Conservation (phyloP, 192 early-diverging fungal species). For the Backusella macrospora region DNA sequence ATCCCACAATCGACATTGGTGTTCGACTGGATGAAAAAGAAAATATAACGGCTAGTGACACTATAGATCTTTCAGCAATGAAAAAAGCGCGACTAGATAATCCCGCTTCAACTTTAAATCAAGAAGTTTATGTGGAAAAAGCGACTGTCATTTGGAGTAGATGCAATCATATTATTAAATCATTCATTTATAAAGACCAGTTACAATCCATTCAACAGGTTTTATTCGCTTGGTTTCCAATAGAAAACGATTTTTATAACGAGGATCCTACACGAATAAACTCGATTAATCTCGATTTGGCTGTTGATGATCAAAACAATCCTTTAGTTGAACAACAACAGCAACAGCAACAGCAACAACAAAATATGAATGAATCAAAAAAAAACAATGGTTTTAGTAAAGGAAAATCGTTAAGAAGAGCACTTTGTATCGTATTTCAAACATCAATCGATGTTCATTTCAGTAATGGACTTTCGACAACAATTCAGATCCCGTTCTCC, state of each 20-base stretch:
- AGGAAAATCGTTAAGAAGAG: background rate
- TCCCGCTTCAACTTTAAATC: background rate
- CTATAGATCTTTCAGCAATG: background rate
- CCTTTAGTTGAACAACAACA: background rate
- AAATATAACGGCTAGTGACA: background rate
- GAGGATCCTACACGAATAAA: slow-evolving; percentile 1
- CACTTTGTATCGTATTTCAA: slow-evolving; percentile 17
- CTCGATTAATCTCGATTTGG: background rate
- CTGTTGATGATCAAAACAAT: background rate
- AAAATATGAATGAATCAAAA: background rate
- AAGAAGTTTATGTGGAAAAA: slow-evolving; percentile 17
- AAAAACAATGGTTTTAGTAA: background rate
- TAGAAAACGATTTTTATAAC: background rate
- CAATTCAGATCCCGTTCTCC: background rate
- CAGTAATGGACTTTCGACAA: background rate
- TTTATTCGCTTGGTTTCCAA: slow-evolving; percentile 22
- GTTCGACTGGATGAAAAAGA: background rate
- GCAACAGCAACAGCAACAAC: background rate
- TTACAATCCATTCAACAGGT: slow-evolving; percentile 5
- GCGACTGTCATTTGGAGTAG: slow-evolving; percentile 20
- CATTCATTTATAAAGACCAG: background rate
- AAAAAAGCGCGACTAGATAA: background rate
- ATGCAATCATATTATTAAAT: background rate
- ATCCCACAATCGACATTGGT: background rate
- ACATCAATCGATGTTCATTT: slow-evolving; percentile 5